A percentile compares a stretch with the other conserved stretches of the same genome.
Conservation (phyloP, 352 stramenopile species). For the Thraustochytrium sp. region DNA sequence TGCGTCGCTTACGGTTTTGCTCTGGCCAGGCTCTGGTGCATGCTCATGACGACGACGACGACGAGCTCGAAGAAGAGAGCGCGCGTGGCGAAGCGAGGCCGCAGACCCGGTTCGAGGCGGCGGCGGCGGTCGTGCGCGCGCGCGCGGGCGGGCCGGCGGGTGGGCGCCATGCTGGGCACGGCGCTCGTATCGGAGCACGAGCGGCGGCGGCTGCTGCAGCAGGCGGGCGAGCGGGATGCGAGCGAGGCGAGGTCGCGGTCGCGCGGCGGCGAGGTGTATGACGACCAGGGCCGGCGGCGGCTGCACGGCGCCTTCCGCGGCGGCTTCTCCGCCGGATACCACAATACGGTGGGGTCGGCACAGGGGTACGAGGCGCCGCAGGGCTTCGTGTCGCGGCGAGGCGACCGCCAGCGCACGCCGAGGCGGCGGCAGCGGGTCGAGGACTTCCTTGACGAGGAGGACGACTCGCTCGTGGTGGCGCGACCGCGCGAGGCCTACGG, state of each 20-base stretch:
- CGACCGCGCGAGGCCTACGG: background rate
- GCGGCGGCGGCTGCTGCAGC: background rate
- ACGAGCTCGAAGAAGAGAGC: no score
- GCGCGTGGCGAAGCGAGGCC: no score
- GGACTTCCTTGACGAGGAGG: background rate
- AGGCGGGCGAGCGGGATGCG: no score
- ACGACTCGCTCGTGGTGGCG: background rate
- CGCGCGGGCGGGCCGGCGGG: no score
- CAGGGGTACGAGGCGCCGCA: no score
- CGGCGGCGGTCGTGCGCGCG: background rate
- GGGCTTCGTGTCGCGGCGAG: no score
- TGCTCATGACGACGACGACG: no score
- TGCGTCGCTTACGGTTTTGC: no score
- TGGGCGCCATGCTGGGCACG: background rate
- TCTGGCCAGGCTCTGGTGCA: no score
- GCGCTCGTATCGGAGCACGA: background rate
- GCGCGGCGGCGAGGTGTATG: conserved; percentile 43
- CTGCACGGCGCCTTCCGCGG: conserved; percentile 89
- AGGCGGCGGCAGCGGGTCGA: background rate
- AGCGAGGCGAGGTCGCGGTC: background rate
- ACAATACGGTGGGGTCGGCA: no score
- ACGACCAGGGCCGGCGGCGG: conserved; percentile 54
- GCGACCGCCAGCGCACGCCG: no score
- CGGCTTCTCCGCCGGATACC: conserved; percentile 85
- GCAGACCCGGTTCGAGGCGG: background rate